Percentiles rank a stretch among this genome's conserved stretches.
Evolutionary conservation across 1,284 basidiomycete species (phyloP).

Genomic region (Pholiota adiposa): DNA sequence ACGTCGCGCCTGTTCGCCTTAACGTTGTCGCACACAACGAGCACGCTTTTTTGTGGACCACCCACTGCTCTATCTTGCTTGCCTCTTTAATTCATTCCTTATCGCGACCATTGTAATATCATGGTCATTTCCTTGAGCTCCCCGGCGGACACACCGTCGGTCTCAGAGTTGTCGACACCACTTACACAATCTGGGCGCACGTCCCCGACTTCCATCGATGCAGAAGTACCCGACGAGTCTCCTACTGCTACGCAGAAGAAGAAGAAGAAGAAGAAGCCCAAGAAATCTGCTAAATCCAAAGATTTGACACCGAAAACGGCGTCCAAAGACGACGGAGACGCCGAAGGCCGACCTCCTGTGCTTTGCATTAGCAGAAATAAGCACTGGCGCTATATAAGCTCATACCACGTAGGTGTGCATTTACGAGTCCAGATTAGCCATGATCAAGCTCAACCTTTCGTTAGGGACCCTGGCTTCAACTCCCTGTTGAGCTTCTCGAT

Average conservation of each 20-base stretch:
- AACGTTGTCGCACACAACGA: constrained; percentile 4
- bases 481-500: constrained; percentile 81
- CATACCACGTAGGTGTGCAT: constrained; percentile 72
- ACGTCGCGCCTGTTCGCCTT: background rate
- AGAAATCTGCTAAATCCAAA: constrained; percentile 56
- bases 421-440: constrained; percentile 1
- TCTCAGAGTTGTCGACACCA: constrained; percentile 33
- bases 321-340: constrained; percentile 30
- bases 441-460: constrained; percentile 19
- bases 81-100: background rate
- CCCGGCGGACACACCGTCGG: constrained; percentile 20
- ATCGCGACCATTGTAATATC: background rate
- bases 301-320: constrained; percentile 32
- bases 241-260: constrained; percentile 52
- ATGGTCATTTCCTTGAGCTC: constrained; percentile 14
- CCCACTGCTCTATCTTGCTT: background rate
- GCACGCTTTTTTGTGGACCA: background rate
- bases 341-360: constrained; percentile 52
- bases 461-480: constrained; percentile 85
- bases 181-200: constrained; percentile 35
- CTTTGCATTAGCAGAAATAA: constrained; percentile 85
- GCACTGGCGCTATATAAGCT: constrained; percentile 87
- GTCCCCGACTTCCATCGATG: constrained; percentile 32
- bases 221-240: constrained; percentile 22
- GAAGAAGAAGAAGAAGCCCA: constrained; percentile 75